A percentile compares a stretch with the other conserved stretches of the same genome.
These are phyloP conservation scores for Diplocarpon mali DNA, from an alignment of 2,329 filamentous ascomycete genomes.

Conservation along the genomic window DNA sequence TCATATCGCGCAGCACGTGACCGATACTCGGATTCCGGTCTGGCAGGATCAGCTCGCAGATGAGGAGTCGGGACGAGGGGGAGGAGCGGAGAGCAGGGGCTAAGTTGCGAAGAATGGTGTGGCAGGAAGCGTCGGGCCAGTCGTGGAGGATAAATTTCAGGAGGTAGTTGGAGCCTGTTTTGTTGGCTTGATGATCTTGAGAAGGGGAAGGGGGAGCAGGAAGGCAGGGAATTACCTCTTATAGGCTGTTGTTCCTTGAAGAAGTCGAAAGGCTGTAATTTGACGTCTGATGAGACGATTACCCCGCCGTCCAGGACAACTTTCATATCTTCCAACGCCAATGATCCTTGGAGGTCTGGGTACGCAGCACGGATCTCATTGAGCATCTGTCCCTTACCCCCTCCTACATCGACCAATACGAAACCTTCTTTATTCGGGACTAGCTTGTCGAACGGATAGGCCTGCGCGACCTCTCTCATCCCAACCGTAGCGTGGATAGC, in stretches of 20 bases:
- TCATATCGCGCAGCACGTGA: constrained; percentile 8
- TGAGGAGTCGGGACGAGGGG: constrained; percentile 2
- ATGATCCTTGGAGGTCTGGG: constrained; percentile 5
- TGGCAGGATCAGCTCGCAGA: constrained; percentile 9
- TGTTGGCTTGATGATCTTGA: background rate
- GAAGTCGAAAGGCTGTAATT: constrained; percentile 26
- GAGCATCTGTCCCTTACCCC: constrained; percentile 9
- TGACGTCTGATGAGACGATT: constrained; percentile 9
- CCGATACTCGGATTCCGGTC: constrained; percentile 5
- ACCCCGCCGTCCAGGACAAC: too few relatives aligned
- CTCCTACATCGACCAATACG: constrained; percentile 12
- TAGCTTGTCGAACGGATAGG: constrained; percentile 6
- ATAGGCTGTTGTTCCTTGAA: constrained; percentile 27
- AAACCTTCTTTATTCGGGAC: constrained; percentile 5
- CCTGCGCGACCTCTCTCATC: constrained; percentile 1
- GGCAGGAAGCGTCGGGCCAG: constrained; percentile 27
- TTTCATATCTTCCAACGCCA: constrained; percentile 25
- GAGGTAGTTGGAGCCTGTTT: constrained; percentile 23
- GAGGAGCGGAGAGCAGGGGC: constrained; percentile 4
- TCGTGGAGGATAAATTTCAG: constrained; percentile 31
- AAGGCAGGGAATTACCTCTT: constrained; percentile 8
- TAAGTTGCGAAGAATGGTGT: constrained; percentile 9
- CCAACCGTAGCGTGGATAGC: constrained; percentile 4
- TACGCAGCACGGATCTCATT: constrained; percentile 7
- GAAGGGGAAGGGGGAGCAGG: constrained; percentile 10